Evolutionary conservation across 1,284 basidiomycete genomes (phyloP).

Genomic region (Sporisorium exsertum): DNA sequence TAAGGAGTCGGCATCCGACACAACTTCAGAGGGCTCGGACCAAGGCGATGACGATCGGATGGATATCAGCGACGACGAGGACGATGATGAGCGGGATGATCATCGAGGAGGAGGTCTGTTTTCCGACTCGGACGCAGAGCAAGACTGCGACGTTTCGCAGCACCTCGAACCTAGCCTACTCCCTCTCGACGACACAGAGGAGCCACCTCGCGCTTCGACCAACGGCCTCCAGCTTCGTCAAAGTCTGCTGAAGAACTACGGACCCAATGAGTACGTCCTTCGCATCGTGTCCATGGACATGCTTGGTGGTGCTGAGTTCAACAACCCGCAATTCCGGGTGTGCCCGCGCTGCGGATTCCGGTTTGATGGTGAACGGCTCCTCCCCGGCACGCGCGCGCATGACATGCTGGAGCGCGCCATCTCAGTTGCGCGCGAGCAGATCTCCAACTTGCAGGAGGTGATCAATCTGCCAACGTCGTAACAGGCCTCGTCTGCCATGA

Average conservation of each 20-base stretch:
- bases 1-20: conserved; percentile 29
- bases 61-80: neutral
- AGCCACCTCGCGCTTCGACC: neutral
- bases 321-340: neutral
- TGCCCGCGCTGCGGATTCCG: conserved; percentile 32
- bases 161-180: neutral
- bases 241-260: conserved; percentile 18
- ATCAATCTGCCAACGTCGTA: conserved; percentile 13
- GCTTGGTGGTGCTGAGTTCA: conserved; percentile 6
- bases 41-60: conserved; percentile 1
- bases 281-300: conserved; percentile 30
- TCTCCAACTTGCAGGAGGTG: conserved; percentile 9
- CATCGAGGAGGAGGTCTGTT: neutral
- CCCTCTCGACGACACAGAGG: neutral
- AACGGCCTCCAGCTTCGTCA: conserved; percentile 6
- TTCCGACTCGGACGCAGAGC: neutral
- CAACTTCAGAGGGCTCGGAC: conserved; percentile 9
- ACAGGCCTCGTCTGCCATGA: no score
- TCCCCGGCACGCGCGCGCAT: neutral
- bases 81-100: conserved; percentile 10
- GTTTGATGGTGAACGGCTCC: conserved; percentile 16
- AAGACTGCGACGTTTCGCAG: neutral
- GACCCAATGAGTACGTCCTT: conserved; percentile 26
- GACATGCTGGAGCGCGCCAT: conserved; percentile 16
- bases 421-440: conserved; percentile 4